phyloP scores from a whole-genome alignment of 1,284 basidiomycete species.

The Leccinum subrobustum region DNA sequence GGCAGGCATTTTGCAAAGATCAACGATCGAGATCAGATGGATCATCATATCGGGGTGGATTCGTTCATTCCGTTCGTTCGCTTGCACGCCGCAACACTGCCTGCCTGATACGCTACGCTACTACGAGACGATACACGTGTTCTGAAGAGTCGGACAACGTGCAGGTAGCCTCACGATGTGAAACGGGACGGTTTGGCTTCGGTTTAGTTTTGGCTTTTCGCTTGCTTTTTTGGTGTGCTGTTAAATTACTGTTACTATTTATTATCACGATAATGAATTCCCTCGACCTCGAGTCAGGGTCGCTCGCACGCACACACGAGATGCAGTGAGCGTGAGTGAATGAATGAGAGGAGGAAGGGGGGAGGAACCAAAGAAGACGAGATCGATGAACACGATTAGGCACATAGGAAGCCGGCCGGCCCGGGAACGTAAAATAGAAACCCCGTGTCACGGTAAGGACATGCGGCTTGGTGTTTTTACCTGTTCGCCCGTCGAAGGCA shows the following conservation, averaged over 20 bases:
- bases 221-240: background rate
- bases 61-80: background rate
- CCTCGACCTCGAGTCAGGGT: background rate
- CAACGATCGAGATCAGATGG: background rate
- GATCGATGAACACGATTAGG: background rate
- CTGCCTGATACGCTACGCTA: background rate
- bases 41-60: background rate
- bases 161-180: slow-evolving; percentile 16
- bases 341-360: background rate
- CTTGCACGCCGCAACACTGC: background rate
- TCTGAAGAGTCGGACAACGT: slow-evolving; percentile 16
- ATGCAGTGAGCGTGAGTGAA: background rate
- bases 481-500: slow-evolving; percentile 6
- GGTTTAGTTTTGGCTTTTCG: background rate
- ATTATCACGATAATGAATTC: background rate
- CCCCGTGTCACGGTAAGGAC: slow-evolving; percentile 20
- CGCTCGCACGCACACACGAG: background rate
- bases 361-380: background rate
- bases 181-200: slow-evolving; percentile 1
- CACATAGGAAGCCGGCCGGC: background rate
- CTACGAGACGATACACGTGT: background rate
- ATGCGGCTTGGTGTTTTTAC: slow-evolving; percentile 7
- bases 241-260: background rate
- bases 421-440: background rate
- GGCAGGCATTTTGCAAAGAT: background rate